These are phyloP conservation scores for Monilinia laxa DNA, from an alignment of 2,329 filamentous ascomycete species.

Conservation along the genomic window DNA sequence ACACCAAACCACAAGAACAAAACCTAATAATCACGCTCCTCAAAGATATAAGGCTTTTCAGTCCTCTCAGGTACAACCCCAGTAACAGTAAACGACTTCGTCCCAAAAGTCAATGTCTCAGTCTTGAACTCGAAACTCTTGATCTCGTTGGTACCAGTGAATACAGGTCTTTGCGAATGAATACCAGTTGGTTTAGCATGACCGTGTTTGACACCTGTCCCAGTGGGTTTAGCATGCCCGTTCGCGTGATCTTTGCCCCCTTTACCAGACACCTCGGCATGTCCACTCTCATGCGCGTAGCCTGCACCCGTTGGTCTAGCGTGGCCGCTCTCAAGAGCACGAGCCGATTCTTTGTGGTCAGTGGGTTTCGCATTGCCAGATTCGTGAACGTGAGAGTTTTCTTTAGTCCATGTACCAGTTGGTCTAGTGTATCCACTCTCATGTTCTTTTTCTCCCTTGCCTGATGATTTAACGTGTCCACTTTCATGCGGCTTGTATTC, in stretches of 20 bases:
- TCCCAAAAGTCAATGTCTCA: constrained; percentile 3
- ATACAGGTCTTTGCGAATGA: background rate
- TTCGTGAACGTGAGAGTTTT: too few relatives aligned
- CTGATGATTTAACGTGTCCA: background rate
- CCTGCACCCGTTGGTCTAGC: background rate
- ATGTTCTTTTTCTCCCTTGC: background rate
- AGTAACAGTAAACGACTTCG: background rate
- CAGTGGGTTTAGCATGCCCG: background rate
- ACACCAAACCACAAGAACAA: background rate
- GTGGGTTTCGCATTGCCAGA: too few relatives aligned
- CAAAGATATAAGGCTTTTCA: background rate
- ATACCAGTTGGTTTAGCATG: background rate
- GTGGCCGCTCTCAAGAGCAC: background rate
- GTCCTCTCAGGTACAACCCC: constrained; percentile 8
- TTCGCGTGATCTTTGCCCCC: background rate
- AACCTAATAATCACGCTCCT: background rate
- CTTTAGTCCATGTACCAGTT: background rate
- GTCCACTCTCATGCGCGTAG: background rate
- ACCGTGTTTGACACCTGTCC: background rate
- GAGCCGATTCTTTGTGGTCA: too few relatives aligned
- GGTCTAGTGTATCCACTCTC: background rate
- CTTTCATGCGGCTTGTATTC: background rate
- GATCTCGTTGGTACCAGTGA: background rate
- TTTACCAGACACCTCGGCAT: background rate
- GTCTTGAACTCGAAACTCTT: constrained; percentile 6